Conservation (phyloP, 2,329 filamentous ascomycete species). For the Hypoxylon rubiginosum region DNA sequence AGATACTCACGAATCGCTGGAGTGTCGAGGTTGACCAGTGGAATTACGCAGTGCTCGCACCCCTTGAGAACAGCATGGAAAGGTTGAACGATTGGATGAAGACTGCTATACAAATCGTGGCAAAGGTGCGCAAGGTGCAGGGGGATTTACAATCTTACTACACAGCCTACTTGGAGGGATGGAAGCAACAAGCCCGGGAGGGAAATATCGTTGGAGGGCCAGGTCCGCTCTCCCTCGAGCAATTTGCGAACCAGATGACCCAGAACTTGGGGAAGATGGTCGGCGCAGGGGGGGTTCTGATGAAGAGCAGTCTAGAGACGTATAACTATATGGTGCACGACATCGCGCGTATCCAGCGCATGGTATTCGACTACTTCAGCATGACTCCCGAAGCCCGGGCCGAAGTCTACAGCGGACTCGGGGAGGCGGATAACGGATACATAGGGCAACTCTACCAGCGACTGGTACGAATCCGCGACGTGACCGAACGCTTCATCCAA, state of each 20-base stretch:
- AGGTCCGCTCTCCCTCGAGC: neutral
- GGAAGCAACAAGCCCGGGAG: too few relatives aligned
- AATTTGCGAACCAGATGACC: neutral
- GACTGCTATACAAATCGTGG: neutral
- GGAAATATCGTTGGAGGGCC: too few relatives aligned
- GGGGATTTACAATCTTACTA: neutral
- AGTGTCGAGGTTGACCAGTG: neutral
- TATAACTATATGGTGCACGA: conserved; percentile 32
- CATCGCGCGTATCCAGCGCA: conserved; percentile 36
- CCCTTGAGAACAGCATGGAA: neutral
- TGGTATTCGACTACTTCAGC: conserved; percentile 43
- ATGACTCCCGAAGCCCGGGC: neutral
- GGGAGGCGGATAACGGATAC: neutral
- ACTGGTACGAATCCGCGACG: neutral
- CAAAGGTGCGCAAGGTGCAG: too few relatives aligned
- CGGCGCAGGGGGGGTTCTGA: conserved; percentile 37
- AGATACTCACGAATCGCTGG: conserved; percentile 21
- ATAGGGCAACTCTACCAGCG: conserved; percentile 11
- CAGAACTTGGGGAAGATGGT: neutral
- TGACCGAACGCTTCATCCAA: neutral
- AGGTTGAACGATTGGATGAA: neutral
- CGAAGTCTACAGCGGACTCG: neutral
- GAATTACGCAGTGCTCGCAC: neutral
- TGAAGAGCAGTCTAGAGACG: conserved; percentile 18
- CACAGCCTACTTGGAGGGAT: too few relatives aligned